Percentiles rank a stretch among this genome's conserved stretches.
Evolutionary conservation across 306 rosid species (phyloP).

Genomic region (Fragaria ananassa): DNA sequence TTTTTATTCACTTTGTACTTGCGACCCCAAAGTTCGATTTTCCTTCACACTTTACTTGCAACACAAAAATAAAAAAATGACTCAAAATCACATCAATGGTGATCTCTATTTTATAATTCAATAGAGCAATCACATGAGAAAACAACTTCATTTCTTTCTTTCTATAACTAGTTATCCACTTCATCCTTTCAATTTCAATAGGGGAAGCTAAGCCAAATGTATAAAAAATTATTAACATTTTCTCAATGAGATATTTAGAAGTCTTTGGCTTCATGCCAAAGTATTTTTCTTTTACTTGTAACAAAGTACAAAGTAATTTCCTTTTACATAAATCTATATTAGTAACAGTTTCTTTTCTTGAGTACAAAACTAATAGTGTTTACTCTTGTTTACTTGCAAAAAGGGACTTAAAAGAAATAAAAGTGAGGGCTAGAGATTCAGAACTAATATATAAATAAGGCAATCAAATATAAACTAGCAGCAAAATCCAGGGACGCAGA

Average conservation of each 20-base stretch:
- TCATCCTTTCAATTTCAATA: background rate
- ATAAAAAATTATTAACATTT: background rate
- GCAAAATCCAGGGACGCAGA: slow-evolving; percentile 19
- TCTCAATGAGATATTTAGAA: background rate
- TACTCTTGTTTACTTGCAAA: background rate
- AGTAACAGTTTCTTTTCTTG: background rate
- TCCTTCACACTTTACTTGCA: background rate
- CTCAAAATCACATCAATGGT: background rate
- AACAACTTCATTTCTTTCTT: background rate
- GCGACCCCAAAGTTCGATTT: too few species aligned
- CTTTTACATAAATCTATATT: background rate
- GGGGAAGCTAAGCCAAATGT: background rate
- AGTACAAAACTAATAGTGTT: background rate
- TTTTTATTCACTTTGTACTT: background rate
- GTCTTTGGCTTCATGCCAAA: slow-evolving; percentile 7
- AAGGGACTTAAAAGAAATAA: background rate
- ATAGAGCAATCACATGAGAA: background rate
- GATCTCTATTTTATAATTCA: too few species aligned
- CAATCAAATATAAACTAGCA: background rate
- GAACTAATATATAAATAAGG: background rate
- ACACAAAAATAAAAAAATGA: background rate
- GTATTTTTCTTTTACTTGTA: background rate
- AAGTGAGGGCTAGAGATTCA: background rate
- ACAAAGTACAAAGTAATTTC: background rate
- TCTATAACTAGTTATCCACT: background rate